These are phyloP conservation scores for Axilococcus clingmanii DNA, from an alignment of 139 green algal genomes.

Conservation along the genomic window DNA sequence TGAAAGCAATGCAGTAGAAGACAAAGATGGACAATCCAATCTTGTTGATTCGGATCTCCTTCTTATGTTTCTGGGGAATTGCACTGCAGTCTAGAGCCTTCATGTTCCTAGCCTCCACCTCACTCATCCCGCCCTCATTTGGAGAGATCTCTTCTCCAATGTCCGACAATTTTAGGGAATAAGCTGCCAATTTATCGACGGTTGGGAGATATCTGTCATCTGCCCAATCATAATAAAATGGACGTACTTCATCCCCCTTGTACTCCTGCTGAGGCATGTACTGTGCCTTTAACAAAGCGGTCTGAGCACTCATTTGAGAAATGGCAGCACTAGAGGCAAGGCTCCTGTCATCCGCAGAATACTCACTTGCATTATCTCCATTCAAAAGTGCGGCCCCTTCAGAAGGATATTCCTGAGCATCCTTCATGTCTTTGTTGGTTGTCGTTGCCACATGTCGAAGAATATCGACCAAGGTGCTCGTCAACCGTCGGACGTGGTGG, in stretches of 20 bases:
- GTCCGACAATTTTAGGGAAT: background rate
- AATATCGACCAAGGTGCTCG: constrained; percentile 26
- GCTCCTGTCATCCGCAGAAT: constrained; percentile 3
- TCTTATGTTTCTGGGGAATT: constrained; percentile 20
- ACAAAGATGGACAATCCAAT: constrained; percentile 23
- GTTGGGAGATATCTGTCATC: background rate
- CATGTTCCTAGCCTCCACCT: background rate
- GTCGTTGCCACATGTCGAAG: constrained; percentile 10
- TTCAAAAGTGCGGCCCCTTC: background rate
- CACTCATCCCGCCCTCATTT: background rate
- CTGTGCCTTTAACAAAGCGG: constrained; percentile 2
- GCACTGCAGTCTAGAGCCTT: background rate
- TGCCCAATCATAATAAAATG: constrained; percentile 16
- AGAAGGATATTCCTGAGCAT: background rate
- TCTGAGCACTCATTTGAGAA: background rate
- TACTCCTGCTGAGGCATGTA: constrained; percentile 10
- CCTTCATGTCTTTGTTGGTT: background rate
- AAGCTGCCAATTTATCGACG: background rate
- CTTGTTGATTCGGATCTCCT: constrained; percentile 27
- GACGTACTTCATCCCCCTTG: constrained; percentile 18
- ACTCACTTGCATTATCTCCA: background rate
- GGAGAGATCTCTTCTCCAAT: background rate
- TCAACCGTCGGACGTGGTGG: constrained; percentile 21
- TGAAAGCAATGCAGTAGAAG: constrained; percentile 30
- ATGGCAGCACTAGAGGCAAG: background rate